These are phyloP conservation scores for Mortierella sp. DNA, from an alignment of 371 early-diverging fungal genomes.

Conservation along the genomic window DNA sequence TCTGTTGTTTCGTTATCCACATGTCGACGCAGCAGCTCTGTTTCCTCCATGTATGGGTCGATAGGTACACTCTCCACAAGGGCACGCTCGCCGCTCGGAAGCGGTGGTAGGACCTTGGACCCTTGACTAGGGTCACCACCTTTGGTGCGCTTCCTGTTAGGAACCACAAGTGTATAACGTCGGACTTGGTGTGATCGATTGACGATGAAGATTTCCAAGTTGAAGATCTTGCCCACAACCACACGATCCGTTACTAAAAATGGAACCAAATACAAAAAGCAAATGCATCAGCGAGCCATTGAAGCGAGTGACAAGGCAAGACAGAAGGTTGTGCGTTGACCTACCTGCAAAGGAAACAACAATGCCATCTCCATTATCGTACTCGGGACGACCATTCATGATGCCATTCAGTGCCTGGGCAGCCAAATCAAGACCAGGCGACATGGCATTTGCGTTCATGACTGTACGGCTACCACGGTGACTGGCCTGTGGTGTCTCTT, in stretches of 20 bases:
- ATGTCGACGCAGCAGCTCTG: constrained; percentile 71
- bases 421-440: constrained; percentile 36
- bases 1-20: constrained; percentile 75
- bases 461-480: constrained; percentile 19
- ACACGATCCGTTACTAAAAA: constrained; percentile 58
- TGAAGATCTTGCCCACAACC: constrained; percentile 72
- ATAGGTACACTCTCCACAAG: constrained; percentile 59
- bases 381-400: constrained; percentile 24
- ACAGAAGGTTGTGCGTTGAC: too few relatives aligned
- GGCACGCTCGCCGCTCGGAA: constrained; percentile 57
- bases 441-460: constrained; percentile 18
- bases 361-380: constrained; percentile 63
- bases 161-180: constrained; percentile 72
- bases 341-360: constrained; percentile 75
- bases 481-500: constrained; percentile 19
- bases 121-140: constrained; percentile 52
- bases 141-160: constrained; percentile 66
- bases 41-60: constrained; percentile 73
- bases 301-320: too few relatives aligned
- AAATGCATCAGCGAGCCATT: too few relatives aligned
- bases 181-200: constrained; percentile 76
- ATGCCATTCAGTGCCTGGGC: constrained; percentile 32
- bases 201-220: constrained; percentile 77
- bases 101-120: constrained; percentile 57
- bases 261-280: not conserved